Evolutionary conservation across 208 protist genomes (phyloP), one percentile per base, ranked within the genome.

Genomic region (Trypanosoma mega): DNA sequence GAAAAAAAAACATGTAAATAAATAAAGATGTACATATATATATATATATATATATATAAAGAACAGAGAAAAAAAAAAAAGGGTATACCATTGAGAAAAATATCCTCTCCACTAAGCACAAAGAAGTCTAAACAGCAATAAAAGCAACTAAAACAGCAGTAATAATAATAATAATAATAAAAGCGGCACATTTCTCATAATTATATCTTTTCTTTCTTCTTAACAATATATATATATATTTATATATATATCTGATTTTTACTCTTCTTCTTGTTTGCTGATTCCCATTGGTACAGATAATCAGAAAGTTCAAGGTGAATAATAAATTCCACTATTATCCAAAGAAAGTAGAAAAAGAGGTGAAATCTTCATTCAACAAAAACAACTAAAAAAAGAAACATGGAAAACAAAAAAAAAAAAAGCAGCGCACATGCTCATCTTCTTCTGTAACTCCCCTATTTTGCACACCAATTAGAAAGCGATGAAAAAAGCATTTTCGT

Each of bases 161-260:
- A 16, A 16, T 12, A 39, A 39, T 16, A 39, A n/a, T n/a, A n/a
- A n/a, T n/a, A n/a, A n/a, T n/a, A n/a, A n/a, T n/a, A n/a, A n/a
- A n/a, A n/a, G n/a, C n/a, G n/a, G n/a, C n/a, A n/a, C 31, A 11
- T 16, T 24, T 16, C 5, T 36, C 39, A 9, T 37, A 11, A 37
- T 33, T 30, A 4, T 18, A 12, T 41, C 18, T 21, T 8, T 46
- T 11, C 21, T 36, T 16, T 14, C 52, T 31, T 11, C 6, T 16
- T 52, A 12, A 6, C 16, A 43, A 12, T 11, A 56, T 41, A 56
- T 31, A 56, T 43, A 56, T 56, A 56, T 41, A 43, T 56, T 26
- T 56, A 56, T 56, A 43, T 56, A 41, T 56, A 2, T 5, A 4
- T 41, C 16, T 21, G 4, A 43, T 6, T 41, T 5, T 41, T 8